A percentile compares a stretch with the other conserved stretches of the same genome.
Conservation (phyloP, 306 rosid species). For the Begonia loranthoides region DNA sequence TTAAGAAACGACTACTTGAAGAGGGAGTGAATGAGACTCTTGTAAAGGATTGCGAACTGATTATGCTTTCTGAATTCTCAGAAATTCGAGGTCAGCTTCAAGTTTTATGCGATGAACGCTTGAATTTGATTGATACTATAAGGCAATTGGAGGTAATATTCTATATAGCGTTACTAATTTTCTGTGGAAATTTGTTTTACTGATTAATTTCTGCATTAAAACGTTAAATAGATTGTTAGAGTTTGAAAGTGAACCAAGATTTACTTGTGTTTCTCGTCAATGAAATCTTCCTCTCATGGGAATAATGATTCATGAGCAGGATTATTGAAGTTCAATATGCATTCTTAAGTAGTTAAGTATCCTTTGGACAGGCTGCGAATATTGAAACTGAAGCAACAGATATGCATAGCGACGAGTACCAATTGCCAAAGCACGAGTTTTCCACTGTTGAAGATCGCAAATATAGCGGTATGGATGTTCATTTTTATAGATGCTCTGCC, state of each 20-base stretch:
- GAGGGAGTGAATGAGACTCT: constrained; percentile 61
- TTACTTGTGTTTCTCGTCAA: too few relatives aligned
- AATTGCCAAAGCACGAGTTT: constrained; percentile 64
- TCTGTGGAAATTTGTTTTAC: neutral
- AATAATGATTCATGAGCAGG: too few relatives aligned
- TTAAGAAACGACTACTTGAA: constrained; percentile 55
- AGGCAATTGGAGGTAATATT: constrained; percentile 76
- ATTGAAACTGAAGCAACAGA: constrained; percentile 74
- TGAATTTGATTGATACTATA: constrained; percentile 62
- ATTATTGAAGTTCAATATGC: too few relatives aligned
- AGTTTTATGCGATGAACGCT: constrained; percentile 53
- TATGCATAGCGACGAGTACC: constrained; percentile 57
- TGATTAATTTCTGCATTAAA: constrained; percentile 5
- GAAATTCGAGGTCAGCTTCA: constrained; percentile 51
- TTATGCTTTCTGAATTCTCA: constrained; percentile 72
- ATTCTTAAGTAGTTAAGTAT: too few relatives aligned
- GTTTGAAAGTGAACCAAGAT: too few relatives aligned
- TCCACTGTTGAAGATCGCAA: constrained; percentile 71
- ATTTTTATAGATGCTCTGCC: constrained; percentile 11
- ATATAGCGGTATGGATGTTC: constrained; percentile 53
- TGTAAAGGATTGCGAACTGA: constrained; percentile 79
- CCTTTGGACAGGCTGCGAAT: constrained; percentile 62
- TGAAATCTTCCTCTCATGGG: too few relatives aligned
- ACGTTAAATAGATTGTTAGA: too few relatives aligned
- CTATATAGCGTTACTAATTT: too few relatives aligned